Percentiles rank a stretch among this genome's conserved stretches.
Conservation (phyloP, 345 rosid genomes). For the Pistacia integerrima region DNA sequence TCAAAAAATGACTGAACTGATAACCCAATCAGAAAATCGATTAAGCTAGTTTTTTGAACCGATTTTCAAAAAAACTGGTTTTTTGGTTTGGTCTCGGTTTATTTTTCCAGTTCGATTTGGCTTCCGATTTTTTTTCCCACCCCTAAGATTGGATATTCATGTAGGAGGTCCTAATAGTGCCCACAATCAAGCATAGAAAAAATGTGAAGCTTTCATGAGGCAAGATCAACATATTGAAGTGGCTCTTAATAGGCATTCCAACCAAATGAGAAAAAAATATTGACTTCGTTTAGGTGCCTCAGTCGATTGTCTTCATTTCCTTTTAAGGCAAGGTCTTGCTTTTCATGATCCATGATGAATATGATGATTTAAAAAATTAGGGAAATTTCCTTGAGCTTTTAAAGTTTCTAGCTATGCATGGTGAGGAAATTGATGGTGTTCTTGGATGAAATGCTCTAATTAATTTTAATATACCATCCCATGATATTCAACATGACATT, state of each 20-base stretch:
- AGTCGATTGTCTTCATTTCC: background rate
- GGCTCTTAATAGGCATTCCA: background rate
- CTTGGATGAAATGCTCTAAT: background rate
- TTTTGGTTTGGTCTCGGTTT: too few relatives aligned
- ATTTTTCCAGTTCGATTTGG: too few relatives aligned
- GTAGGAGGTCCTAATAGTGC: constrained; percentile 2
- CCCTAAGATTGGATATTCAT: background rate
- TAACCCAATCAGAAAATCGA: too few relatives aligned
- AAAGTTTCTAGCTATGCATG: background rate
- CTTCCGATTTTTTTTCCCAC: too few relatives aligned
- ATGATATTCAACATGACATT: background rate
- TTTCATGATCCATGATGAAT: background rate
- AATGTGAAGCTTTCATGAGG: background rate
- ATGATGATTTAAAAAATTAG: background rate
- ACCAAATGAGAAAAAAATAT: background rate
- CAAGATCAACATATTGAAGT: background rate
- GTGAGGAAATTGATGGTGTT: background rate
- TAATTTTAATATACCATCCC: background rate
- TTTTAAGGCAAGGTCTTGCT: background rate
- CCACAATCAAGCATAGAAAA: background rate
- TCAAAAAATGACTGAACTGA: too few relatives aligned
- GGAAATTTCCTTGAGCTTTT: background rate
- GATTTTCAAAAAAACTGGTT: too few relatives aligned
- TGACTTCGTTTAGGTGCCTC: background rate
- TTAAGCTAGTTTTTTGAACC: too few relatives aligned